These are phyloP conservation scores for Bocquillonia castaneifolia DNA, from an alignment of 441 rosid species.

Conservation along the genomic window DNA sequence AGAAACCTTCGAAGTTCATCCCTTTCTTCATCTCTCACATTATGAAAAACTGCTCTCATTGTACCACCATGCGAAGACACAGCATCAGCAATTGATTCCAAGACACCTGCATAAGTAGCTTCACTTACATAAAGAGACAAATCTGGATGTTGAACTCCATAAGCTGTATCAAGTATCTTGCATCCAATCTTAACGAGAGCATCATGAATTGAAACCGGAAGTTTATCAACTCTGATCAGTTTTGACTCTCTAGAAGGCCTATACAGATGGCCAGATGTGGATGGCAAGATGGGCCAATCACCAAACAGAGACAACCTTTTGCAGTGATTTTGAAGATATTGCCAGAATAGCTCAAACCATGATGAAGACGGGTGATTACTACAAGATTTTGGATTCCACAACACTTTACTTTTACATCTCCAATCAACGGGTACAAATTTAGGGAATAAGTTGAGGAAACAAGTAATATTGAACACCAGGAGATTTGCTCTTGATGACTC, in stretches of 20 bases:
- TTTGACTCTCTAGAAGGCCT: conserved; percentile 75
- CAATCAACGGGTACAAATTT: conserved; percentile 86
- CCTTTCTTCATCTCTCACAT: conserved; percentile 59
- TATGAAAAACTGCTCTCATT: conserved; percentile 35
- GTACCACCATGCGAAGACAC: conserved; percentile 43
- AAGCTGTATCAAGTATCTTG: conserved; percentile 61
- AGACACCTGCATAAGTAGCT: conserved; percentile 64
- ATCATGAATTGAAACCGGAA: conserved; percentile 53
- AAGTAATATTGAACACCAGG: conserved; percentile 44
- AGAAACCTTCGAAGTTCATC: conserved; percentile 76
- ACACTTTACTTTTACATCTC: conserved; percentile 63
- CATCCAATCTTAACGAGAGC: conserved; percentile 82
- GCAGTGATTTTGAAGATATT: conserved; percentile 59
- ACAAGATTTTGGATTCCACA: conserved; percentile 67
- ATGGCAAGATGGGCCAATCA: conserved; percentile 98
- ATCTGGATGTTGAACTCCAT: conserved; percentile 70
- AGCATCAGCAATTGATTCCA: conserved; percentile 68
- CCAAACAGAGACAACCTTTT: conserved; percentile 61
- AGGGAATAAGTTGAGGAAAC: conserved; percentile 61
- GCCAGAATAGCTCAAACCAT: conserved; percentile 93
- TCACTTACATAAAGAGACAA: conserved; percentile 66
- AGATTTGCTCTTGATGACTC: conserved; percentile 66
- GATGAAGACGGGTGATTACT: conserved; percentile 62
- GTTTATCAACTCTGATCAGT: conserved; percentile 59
- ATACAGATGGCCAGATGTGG: conserved; percentile 72